Evolutionary conservation across 768 basidiomycete genomes (phyloP).

Genomic region (Holtermannia corniformis): DNA sequence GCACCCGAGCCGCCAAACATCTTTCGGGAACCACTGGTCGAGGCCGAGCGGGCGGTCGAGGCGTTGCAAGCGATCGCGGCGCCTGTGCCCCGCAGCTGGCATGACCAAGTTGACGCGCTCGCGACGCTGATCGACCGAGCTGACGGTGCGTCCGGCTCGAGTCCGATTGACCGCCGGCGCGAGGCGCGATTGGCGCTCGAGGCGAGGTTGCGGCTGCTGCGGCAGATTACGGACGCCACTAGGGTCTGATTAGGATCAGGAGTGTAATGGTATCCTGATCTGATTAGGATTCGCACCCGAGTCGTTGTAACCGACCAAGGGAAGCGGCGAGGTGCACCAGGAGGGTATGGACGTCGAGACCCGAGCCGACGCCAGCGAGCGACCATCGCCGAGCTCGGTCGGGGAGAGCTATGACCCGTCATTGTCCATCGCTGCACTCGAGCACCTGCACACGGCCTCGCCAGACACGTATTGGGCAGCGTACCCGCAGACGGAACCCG

Average conservation of each 20-base stretch:
- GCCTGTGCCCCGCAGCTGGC: too few relatives aligned
- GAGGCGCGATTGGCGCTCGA: background rate
- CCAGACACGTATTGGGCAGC: too few relatives aligned
- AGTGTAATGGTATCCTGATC: too few relatives aligned
- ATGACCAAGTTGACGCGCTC: too few relatives aligned
- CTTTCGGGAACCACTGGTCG: constrained; percentile 27
- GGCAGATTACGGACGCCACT: too few relatives aligned
- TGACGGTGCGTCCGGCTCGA: background rate
- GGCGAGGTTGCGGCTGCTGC: background rate
- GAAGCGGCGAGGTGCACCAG: background rate
- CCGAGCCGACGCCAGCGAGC: background rate
- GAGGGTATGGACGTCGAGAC: background rate
- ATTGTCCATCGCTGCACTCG: too few relatives aligned
- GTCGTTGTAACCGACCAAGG: background rate
- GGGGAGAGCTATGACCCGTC: too few relatives aligned
- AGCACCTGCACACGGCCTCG: too few relatives aligned
- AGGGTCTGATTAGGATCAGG: too few relatives aligned
- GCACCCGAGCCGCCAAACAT: constrained; percentile 36
- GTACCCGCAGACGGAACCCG: too few relatives aligned
- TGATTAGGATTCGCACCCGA: background rate
- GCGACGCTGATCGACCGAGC: too few relatives aligned
- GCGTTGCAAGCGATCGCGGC: background rate
- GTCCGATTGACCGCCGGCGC: background rate
- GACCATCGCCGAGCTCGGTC: too few relatives aligned
- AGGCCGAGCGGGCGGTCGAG: constrained; percentile 11